Base-by-base conservation (phyloP, 2,329 filamentous ascomycete species). In the Cladobotryum protrusum region DNA sequence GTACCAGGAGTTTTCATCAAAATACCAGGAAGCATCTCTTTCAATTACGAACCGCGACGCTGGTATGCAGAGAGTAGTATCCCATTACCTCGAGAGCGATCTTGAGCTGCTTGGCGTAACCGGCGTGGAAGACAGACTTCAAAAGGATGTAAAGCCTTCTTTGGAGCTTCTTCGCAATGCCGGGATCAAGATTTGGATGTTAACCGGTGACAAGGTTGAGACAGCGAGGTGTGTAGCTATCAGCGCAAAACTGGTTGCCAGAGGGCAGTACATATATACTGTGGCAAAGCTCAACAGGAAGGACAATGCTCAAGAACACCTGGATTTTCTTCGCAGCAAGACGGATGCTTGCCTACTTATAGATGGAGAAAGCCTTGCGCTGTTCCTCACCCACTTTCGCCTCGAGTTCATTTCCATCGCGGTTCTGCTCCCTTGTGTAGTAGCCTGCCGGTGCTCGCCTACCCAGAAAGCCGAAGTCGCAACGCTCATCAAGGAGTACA, bases 151-250 rank as follows among this genome's bases (percentile, higher is more conserved):
- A 62, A 99, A 97, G 67, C 87, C 92, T 1, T 96, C 90, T 0
- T 77, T 99, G 5, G 95, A 99, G 67, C 81, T 99, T 5, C 79
- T 99, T 47, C 88, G 93, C 57, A 99, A 99, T 61, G 93, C 93
- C 0, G 93, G 93, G 20, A 93, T 99, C 71, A 97, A 97, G 68
- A 97, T 99, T 45, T 99, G 93, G 93, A 99, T 99, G 93, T 76
- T 99, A 65, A 99, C 93, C 0, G 93, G 93, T 43, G 93, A 99
- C 75, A 99, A 99, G 70, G 89, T 99, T 3, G 93, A 99, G 70
- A 99, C 93, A 13, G 93, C 93, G 14, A 85, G 93, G 34, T 99
- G 93, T 68, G 92, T 99, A 12, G 95, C 93, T 2, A 87, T 99
- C 40, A 95, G 87, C 62, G 91, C 92, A 29, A 96, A 96, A 67